phyloP scores from a whole-genome alignment of 768 basidiomycete species.

The Leccinum boreale region DNA sequence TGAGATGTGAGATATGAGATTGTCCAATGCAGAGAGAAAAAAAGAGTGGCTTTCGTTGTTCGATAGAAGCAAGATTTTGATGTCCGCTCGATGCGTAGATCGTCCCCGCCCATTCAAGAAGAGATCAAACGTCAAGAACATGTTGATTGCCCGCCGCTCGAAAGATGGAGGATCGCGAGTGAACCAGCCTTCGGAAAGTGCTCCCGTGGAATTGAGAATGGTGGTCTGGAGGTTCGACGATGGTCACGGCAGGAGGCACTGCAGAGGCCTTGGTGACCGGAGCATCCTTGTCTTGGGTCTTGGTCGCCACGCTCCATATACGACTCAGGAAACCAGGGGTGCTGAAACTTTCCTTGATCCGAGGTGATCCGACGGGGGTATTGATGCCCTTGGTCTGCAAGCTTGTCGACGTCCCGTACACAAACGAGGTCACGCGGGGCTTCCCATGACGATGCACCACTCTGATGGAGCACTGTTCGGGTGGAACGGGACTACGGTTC shows the following conservation, averaged over 20 bases:
- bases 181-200: conserved; percentile 41
- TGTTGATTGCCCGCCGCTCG: conserved; percentile 29
- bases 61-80: conserved; percentile 21
- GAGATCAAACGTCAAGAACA: conserved; percentile 26
- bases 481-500: conserved; percentile 13
- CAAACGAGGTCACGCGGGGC: conserved; percentile 28
- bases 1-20: conserved; percentile 24
- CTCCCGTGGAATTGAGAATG: conserved; percentile 28
- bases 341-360: conserved; percentile 38
- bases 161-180: conserved; percentile 44
- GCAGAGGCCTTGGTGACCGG: conserved; percentile 6
- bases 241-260: conserved; percentile 18
- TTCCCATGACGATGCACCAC: conserved; percentile 27
- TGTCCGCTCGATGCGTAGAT: conserved; percentile 16
- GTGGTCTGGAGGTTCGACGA: conserved; percentile 26
- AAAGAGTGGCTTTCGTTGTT: conserved; percentile 12
- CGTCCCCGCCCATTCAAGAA: conserved; percentile 7
- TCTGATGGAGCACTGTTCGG: conserved; percentile 22
- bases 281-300: conserved; percentile 33
- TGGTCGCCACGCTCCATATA: conserved; percentile 69
- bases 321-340: conserved; percentile 59
- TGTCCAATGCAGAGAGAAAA: conserved; percentile 11
- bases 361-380: conserved; percentile 17
- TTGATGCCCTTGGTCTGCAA: conserved; percentile 12
- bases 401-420: conserved; percentile 22